These are phyloP conservation scores for Pseudogymnoascus sp. DNA, from an alignment of 2,329 filamentous ascomycete genomes.

Conservation along the genomic window DNA sequence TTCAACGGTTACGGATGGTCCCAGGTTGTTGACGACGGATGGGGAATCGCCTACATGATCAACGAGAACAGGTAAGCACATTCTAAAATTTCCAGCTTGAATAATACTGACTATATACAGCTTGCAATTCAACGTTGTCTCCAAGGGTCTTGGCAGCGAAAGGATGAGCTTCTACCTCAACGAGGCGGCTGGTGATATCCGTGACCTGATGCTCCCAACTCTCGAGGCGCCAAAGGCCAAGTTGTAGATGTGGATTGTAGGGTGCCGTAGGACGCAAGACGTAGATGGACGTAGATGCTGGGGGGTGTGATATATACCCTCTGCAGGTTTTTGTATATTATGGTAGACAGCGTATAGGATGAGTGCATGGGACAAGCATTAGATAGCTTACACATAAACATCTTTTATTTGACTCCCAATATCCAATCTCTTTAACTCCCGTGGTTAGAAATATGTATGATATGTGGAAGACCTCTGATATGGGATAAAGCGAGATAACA, in stretches of 20 bases:
- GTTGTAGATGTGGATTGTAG: constrained; percentile 47
- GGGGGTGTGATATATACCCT: neutral
- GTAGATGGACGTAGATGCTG: neutral
- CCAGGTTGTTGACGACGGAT: constrained; percentile 92
- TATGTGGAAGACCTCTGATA: too few species aligned
- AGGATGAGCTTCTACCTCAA: constrained; percentile 95
- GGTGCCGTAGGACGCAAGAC: neutral
- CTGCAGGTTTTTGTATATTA: constrained; percentile 8
- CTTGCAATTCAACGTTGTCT: constrained; percentile 96
- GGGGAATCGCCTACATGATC: constrained; percentile 99
- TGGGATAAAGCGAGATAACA: too few species aligned
- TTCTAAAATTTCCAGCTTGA: neutral
- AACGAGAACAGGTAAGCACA: constrained; percentile 79
- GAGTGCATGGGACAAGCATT: neutral
- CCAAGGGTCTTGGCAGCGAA: constrained; percentile 81
- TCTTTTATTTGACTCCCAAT: neutral
- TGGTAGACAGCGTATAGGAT: neutral
- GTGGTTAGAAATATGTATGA: too few species aligned
- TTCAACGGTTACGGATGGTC: constrained; percentile 99
- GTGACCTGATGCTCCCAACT: constrained; percentile 76
- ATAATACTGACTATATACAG: constrained; percentile 36
- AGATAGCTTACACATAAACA: constrained; percentile 6
- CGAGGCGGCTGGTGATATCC: constrained; percentile 84
- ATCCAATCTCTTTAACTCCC: neutral
- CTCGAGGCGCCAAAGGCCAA: constrained; percentile 78